Conservation (phyloP, 148 eudicot genomes). For the Pharnaceum exiguum region DNA sequence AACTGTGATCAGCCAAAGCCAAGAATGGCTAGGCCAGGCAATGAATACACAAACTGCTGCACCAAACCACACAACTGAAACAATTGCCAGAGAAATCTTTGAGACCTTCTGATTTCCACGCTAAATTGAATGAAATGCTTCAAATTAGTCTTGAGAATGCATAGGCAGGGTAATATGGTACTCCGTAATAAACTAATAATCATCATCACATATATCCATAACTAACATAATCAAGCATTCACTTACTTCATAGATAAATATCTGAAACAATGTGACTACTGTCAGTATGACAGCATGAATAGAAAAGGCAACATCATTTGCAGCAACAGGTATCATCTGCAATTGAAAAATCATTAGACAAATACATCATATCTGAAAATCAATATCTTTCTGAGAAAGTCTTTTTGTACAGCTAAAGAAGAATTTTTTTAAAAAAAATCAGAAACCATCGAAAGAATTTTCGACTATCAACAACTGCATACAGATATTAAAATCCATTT, state of each 20-base stretch:
- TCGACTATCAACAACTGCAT: no score
- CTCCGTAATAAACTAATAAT: no score
- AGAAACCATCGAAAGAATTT: no score
- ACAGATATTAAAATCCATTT: no score
- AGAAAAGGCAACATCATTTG: conserved; percentile 74
- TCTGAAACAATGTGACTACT: conserved; percentile 64
- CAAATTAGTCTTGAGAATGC: not conserved
- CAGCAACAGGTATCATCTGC: conserved; percentile 93
- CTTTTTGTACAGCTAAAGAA: not conserved
- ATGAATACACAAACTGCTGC: conserved; percentile 58
- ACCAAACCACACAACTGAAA: conserved; percentile 51
- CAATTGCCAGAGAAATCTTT: conserved; percentile 39
- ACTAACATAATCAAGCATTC: not conserved
- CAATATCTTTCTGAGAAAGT: conserved; percentile 5
- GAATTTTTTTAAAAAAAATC: no score
- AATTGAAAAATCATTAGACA: conserved; percentile 4
- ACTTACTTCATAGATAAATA: conserved; percentile 75
- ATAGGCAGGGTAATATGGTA: not conserved
- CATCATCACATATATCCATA: not conserved
- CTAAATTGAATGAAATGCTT: conserved; percentile 20
- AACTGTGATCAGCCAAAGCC: conserved; percentile 67
- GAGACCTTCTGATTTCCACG: conserved; percentile 75
- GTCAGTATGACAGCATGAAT: conserved; percentile 70
- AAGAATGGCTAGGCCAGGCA: conserved; percentile 62
- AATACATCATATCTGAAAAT: not conserved